Percentiles rank a stretch among this genome's conserved stretches.
Evolutionary conservation across 768 basidiomycete genomes (phyloP).

Genomic region (Mycena venus): DNA sequence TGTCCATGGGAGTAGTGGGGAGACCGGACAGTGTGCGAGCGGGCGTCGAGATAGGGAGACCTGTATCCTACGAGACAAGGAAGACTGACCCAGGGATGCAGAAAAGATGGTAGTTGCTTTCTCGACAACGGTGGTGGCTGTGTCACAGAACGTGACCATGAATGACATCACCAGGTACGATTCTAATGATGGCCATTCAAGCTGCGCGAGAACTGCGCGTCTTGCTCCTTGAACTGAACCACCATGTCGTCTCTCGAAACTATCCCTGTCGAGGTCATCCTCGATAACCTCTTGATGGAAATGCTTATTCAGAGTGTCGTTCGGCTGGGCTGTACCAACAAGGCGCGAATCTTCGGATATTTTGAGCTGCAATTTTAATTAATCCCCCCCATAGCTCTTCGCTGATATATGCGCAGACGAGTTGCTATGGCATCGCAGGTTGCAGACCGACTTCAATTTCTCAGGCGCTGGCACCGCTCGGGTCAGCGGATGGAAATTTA

Average conservation of each 20-base stretch:
- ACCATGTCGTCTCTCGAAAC: slow-evolving; percentile 60
- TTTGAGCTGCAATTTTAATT: not conserved
- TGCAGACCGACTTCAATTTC: slow-evolving; percentile 84
- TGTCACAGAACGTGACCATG: not conserved
- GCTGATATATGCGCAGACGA: slow-evolving; percentile 75
- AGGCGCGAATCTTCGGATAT: slow-evolving; percentile 42
- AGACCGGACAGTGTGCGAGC: not conserved
- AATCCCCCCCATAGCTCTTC: slow-evolving; percentile 61
- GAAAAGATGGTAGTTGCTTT: too few species aligned
- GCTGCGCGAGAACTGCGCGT: not conserved
- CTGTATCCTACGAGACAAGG: too few species aligned
- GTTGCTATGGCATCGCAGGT: slow-evolving; percentile 82
- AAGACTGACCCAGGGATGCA: too few species aligned
- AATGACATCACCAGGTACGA: slow-evolving; percentile 5
- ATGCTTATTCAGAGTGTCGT: slow-evolving; percentile 70
- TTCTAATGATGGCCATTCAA: too few species aligned
- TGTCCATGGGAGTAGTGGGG: not conserved
- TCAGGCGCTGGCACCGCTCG: slow-evolving; percentile 79
- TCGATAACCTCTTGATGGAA: slow-evolving; percentile 78
- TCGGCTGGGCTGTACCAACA: slow-evolving; percentile 71
- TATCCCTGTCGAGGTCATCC: slow-evolving; percentile 81
- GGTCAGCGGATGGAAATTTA: slow-evolving; percentile 81
- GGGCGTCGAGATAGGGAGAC: not conserved
- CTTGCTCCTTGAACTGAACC: not conserved
- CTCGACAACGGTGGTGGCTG: too few species aligned